Base-by-base conservation (phyloP, 1,284 basidiomycete species). In the Leccinum solheimii region DNA sequence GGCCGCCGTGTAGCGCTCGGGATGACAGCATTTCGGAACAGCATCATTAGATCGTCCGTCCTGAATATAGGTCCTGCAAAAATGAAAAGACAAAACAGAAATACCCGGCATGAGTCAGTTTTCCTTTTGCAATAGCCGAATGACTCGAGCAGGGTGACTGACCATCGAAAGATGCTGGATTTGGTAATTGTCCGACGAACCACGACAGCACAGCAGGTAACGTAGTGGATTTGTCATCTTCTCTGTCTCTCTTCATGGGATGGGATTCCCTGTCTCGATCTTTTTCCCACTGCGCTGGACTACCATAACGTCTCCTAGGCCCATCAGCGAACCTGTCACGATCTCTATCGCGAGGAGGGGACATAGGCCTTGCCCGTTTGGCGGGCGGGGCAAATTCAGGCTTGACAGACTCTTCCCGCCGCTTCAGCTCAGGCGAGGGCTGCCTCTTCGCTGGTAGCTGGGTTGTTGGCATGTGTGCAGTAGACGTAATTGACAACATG, bases 101-200 rank as follows among this genome's bases (percentile, higher is more conserved):
- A 27, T 36, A 56, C 16, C 6, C 57, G 27, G 27, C 5, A 64
- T 56, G 62, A 67, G 68, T 74, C 58, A 67, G 49, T 19, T 52
- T 66, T 63, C 68, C 62, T 52, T 53, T 57, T 62, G 23, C 50
- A 36, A 58, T 56, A 50, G 63, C 48, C 62, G 53, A 68, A 55
- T 19, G 11, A 53, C n/a, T 34, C 53, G 40, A 6, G 64, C 45
- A 26, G 36, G 26, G 43, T 45, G 40, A 82, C 87, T 66, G 62
- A 95, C 94, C 95, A 76, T 96, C 92, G 72, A 96, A 97, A 13
- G 84, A 76, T 26, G 76, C 66, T 10, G 90, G 79, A 32, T 81
- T 77, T 11, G 95, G 95, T 50, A 97, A 76, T 62, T 87, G 84
- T 30, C 88, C 86, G 50, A 97, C 79, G 73, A 97, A 97, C 86